Percentiles rank a stretch among this genome's conserved stretches.
Conservation (phyloP, 164 flowering plant species). For the Macadamia integrifolia region DNA sequence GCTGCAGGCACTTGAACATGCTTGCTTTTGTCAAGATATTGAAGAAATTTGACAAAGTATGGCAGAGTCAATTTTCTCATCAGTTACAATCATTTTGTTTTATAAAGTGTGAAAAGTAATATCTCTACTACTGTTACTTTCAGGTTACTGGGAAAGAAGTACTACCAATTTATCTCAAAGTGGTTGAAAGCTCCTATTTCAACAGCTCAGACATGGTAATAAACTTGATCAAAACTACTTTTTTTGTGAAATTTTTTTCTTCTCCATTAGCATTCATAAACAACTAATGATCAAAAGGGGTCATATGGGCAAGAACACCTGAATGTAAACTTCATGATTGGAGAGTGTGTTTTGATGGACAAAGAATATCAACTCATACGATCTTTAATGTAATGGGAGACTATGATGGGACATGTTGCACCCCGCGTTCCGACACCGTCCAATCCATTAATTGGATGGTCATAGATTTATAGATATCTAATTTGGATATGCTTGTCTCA, state of each 20-base stretch:
- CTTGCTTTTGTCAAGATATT: slow-evolving; percentile 88
- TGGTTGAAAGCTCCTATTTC: slow-evolving; percentile 91
- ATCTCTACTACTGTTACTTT: slow-evolving; percentile 11
- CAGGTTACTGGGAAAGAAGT: slow-evolving; percentile 86
- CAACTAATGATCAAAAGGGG: neutral
- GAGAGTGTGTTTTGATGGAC: neutral
- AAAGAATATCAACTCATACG: slow-evolving; percentile 6
- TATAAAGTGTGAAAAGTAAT: neutral
- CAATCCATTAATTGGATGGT: slow-evolving; percentile 21
- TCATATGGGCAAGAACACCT: neutral
- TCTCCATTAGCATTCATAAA: neutral
- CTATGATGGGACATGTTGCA: slow-evolving; percentile 3
- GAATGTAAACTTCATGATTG: slow-evolving; percentile 4
- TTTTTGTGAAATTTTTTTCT: too few species aligned
- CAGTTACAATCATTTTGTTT: neutral
- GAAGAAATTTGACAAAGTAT: slow-evolving; percentile 94
- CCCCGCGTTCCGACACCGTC: slow-evolving; percentile 26
- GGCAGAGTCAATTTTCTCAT: slow-evolving; percentile 9
- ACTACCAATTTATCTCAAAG: slow-evolving; percentile 81
- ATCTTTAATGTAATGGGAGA: neutral
- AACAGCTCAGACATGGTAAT: slow-evolving; percentile 89
- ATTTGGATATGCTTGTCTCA: slow-evolving; percentile 34
- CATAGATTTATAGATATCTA: slow-evolving; percentile 6
- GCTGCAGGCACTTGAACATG: slow-evolving; percentile 87
- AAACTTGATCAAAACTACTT: neutral